Evolutionary conservation across 2,329 filamentous ascomycete genomes (phyloP).

Genomic region (Aspergillus melleus): DNA sequence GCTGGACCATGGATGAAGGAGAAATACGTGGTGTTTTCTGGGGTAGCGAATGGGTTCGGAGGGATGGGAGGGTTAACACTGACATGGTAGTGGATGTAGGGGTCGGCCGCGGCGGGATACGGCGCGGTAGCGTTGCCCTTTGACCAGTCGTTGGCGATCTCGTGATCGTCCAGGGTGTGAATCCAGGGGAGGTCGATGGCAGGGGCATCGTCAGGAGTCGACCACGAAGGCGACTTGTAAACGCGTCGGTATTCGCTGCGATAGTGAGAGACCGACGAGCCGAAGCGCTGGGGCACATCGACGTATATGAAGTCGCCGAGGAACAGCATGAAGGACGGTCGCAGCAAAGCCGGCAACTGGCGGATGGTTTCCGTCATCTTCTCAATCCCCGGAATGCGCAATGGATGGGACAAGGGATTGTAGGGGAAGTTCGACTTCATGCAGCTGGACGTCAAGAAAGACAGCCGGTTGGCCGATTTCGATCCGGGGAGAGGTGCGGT

Average conservation of each 20-base stretch:
- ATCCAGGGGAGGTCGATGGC: constrained; percentile 77
- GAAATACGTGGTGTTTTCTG: constrained; percentile 74
- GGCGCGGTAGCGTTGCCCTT: constrained; percentile 76
- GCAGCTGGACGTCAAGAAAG: constrained; percentile 89
- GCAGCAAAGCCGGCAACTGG: constrained; percentile 58
- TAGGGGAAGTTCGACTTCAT: constrained; percentile 92
- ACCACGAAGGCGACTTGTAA: constrained; percentile 95
- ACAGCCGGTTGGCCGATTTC: constrained; percentile 68
- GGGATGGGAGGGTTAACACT: constrained; percentile 74
- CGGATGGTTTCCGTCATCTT: constrained; percentile 73
- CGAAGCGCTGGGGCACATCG: constrained; percentile 81
- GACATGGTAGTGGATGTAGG: constrained; percentile 84
- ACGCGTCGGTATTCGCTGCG: constrained; percentile 89
- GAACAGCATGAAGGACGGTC: constrained; percentile 61
- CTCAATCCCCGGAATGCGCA: constrained; percentile 77
- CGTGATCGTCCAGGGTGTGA: constrained; percentile 94
- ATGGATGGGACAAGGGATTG: constrained; percentile 75
- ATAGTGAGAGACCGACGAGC: constrained; percentile 71
- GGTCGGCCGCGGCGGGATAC: constrained; percentile 76
- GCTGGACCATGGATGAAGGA: constrained; percentile 87
- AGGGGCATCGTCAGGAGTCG: constrained; percentile 63
- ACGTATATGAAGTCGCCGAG: constrained; percentile 52
- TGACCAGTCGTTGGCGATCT: constrained; percentile 90
- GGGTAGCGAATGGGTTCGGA: constrained; percentile 51
- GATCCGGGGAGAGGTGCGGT: constrained; percentile 71